phyloP scores from a whole-genome alignment of 768 basidiomycete species.

The Fistulinella prunicolor region DNA sequence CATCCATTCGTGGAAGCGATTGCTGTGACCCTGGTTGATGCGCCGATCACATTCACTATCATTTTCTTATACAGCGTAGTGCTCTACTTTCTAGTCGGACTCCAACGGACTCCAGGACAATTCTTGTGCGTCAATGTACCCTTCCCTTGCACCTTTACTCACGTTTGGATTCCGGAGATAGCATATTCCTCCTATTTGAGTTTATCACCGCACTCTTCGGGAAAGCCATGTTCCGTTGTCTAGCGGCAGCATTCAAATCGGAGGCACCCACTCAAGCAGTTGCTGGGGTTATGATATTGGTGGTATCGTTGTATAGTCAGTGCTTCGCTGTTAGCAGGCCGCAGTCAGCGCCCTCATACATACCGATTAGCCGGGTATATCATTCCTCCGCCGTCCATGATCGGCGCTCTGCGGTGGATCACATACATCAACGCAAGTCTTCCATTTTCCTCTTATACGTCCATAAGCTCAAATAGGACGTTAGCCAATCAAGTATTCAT shows the following conservation, averaged over 20 bases:
- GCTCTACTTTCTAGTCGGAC: slow-evolving; percentile 59
- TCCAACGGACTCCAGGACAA: slow-evolving; percentile 53
- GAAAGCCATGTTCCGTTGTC: slow-evolving; percentile 71
- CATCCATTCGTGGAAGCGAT: slow-evolving; percentile 47
- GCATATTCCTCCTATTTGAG: slow-evolving; percentile 59
- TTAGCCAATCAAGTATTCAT: slow-evolving; percentile 56
- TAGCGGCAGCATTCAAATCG: slow-evolving; percentile 58
- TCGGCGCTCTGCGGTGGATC: slow-evolving; percentile 68
- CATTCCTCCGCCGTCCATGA: slow-evolving; percentile 61
- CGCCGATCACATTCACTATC: slow-evolving; percentile 41
- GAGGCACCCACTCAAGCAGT: slow-evolving; percentile 63
- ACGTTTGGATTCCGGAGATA: slow-evolving; percentile 18
- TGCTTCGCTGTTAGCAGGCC: neutral
- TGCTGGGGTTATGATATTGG: slow-evolving; percentile 50
- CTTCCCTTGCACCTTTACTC: slow-evolving; percentile 7
- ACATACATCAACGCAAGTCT: slow-evolving; percentile 54
- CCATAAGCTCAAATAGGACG: neutral
- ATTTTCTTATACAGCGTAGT: slow-evolving; percentile 36
- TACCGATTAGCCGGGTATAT: slow-evolving; percentile 43
- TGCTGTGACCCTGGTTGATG: slow-evolving; percentile 46
- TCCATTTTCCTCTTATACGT: slow-evolving; percentile 32
- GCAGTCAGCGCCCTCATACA: neutral
- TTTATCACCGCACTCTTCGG: slow-evolving; percentile 59
- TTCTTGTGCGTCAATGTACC: slow-evolving; percentile 58
- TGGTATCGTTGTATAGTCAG: slow-evolving; percentile 48